Percentiles rank a stretch among this genome's conserved stretches.
Conservation (phyloP, 345 rosid species). For the Ricinus communis region DNA sequence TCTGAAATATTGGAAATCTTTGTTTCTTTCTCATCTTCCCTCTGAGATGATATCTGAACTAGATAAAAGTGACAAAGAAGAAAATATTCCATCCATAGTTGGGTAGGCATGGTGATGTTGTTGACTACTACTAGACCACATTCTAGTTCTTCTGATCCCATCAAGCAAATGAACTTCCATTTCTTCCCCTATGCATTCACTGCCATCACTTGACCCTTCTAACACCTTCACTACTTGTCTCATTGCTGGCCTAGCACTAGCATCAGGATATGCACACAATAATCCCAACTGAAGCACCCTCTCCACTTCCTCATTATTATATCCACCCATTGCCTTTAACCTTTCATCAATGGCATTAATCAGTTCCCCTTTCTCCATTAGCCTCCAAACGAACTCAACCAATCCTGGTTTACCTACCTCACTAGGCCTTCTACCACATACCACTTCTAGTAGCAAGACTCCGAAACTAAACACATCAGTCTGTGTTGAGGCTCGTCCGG, state of each 20-base stretch:
- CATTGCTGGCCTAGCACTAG: conserved; percentile 57
- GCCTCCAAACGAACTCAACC: conserved; percentile 43
- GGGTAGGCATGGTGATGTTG: conserved; percentile 16
- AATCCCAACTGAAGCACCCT: conserved; percentile 56
- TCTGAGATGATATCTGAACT: conserved; percentile 22
- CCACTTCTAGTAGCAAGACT: conserved; percentile 47
- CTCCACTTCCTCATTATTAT: conserved; percentile 42
- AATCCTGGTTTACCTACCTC: conserved; percentile 45
- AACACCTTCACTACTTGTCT: conserved; percentile 67
- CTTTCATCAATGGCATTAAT: conserved; percentile 47
- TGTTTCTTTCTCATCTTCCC: conserved; percentile 29
- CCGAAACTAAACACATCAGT: conserved; percentile 58
- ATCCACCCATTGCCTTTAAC: conserved; percentile 36
- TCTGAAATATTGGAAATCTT: too few relatives aligned
- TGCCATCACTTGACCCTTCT: conserved; percentile 39
- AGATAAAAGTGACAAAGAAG: neutral
- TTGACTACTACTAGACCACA: neutral
- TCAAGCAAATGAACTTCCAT: conserved; percentile 17
- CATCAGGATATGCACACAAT: conserved; percentile 56
- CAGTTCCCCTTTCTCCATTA: conserved; percentile 42
- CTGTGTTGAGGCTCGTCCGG: conserved; percentile 45
- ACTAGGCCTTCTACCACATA: conserved; percentile 52
- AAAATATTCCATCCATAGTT: conserved; percentile 23
- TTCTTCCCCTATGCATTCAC: conserved; percentile 24
- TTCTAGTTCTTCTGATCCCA: conserved; percentile 15